Evolutionary conservation across 1,139 yeast genomes (phyloP).

Genomic region (Saccharomyces hybrid): DNA sequence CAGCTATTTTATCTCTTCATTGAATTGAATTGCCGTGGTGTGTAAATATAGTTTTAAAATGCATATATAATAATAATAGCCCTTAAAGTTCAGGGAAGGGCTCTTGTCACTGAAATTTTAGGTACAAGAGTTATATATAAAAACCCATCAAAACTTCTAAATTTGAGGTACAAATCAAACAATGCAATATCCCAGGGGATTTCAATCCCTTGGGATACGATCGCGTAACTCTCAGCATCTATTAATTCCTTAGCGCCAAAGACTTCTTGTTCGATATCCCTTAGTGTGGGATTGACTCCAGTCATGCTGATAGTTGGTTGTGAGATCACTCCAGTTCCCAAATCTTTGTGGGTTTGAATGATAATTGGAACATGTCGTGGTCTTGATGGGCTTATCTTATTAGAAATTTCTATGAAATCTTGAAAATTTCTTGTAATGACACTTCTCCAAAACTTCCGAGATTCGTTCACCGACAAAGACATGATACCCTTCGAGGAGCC

Average conservation of each 20-base stretch:
- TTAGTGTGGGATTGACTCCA: constrained; percentile 31
- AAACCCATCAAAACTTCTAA: constrained; percentile 68
- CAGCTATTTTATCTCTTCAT: not conserved
- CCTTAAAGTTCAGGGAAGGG: not conserved
- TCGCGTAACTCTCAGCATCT: constrained; percentile 27
- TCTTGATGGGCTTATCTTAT: constrained; percentile 35
- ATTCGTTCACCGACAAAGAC: constrained; percentile 58
- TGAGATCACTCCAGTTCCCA: not conserved
- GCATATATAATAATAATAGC: not conserved
- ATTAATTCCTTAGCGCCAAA: constrained; percentile 12
- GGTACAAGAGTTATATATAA: constrained; percentile 42
- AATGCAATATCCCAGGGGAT: constrained; percentile 43
- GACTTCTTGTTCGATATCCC: constrained; percentile 29
- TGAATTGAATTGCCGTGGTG: not conserved
- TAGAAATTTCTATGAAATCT: constrained; percentile 34
- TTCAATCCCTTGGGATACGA: constrained; percentile 59
- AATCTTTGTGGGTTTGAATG: constrained; percentile 34
- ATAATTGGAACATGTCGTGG: constrained; percentile 49
- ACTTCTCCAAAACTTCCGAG: constrained; percentile 50
- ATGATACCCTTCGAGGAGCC: constrained; percentile 71
- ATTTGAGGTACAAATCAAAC: constrained; percentile 44
- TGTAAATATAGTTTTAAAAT: not conserved
- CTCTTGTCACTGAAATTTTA: not conserved
- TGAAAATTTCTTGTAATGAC: constrained; percentile 33
- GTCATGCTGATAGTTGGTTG: constrained; percentile 1